Conservation (phyloP, 805 yeast species). For the Sungouiozyma intestinalis region DNA sequence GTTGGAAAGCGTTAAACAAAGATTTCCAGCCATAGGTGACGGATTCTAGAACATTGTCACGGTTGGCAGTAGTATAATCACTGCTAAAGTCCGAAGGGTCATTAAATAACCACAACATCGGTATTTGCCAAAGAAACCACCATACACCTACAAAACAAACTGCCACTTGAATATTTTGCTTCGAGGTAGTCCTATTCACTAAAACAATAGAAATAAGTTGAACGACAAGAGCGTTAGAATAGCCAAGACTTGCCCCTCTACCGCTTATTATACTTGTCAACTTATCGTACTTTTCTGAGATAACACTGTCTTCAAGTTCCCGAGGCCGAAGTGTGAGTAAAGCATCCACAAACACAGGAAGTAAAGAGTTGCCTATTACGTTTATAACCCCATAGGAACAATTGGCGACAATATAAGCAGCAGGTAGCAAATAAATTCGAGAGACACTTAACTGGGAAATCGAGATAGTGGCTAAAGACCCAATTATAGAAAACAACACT, state of each 20-base stretch:
- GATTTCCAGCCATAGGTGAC: conserved; percentile 54
- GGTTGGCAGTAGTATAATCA: background rate
- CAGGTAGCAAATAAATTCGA: conserved; percentile 29
- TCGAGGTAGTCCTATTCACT: conserved; percentile 19
- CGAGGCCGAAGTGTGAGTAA: too few relatives aligned
- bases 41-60: background rate
- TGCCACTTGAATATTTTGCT: conserved; percentile 40
- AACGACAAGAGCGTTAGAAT: conserved; percentile 55
- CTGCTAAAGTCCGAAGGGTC: conserved; percentile 7
- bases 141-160: conserved; percentile 58
- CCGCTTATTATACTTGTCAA: conserved; percentile 50
- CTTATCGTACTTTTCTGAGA: conserved; percentile 23
- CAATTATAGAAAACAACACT: conserved; percentile 46
- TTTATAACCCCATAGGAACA: conserved; percentile 68
- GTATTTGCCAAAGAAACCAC: conserved; percentile 69
- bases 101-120: conserved; percentile 38
- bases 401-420: conserved; percentile 52
- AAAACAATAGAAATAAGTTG: conserved; percentile 50
- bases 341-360: conserved; percentile 50
- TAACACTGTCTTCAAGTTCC: background rate
- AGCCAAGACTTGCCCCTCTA: conserved; percentile 61
- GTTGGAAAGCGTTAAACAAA: conserved; percentile 42
- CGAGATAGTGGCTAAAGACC: conserved; percentile 43
- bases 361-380: conserved; percentile 67
- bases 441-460: conserved; percentile 28